These are phyloP conservation scores for Exophiala xenobiotica DNA, from an alignment of 2,329 filamentous ascomycete species.

Conservation along the genomic window DNA sequence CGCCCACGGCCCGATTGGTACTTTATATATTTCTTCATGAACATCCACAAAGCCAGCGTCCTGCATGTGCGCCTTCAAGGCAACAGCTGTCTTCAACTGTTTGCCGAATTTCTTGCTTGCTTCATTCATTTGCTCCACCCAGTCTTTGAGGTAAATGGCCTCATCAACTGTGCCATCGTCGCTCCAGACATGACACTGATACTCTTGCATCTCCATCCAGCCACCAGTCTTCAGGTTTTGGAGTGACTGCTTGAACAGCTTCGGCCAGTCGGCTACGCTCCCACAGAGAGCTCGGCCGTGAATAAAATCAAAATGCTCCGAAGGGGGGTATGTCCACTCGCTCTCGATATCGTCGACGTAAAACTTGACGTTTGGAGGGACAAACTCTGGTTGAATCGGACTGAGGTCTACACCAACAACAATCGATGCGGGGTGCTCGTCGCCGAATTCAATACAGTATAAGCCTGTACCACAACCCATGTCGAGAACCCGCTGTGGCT, in stretches of 20 bases:
- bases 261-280: conserved; percentile 30
- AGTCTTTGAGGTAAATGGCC: conserved; percentile 1
- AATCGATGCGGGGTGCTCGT: conserved; percentile 37
- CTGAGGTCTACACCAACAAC: conserved; percentile 41
- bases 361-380: conserved; percentile 57
- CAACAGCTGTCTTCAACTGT: conserved; percentile 22
- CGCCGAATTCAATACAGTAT: conserved; percentile 44
- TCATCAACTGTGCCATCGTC: conserved; percentile 30
- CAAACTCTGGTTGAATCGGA: conserved; percentile 40
- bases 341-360: conserved; percentile 59
- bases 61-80: conserved; percentile 33
- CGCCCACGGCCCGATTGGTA: conserved; percentile 35
- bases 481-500: conserved; percentile 37
- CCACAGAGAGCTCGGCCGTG: conserved; percentile 32
- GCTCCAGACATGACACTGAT: conserved; percentile 22
- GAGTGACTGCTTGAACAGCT: conserved; percentile 22
- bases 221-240: conserved; percentile 33
- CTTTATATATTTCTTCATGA: conserved; percentile 33
- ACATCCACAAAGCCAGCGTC: conserved; percentile 38
- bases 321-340: conserved; percentile 53
- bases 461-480: conserved; percentile 44
- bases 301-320: conserved; percentile 58
- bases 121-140: conserved; percentile 7
- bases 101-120: conserved; percentile 9
- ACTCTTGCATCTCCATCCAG: conserved; percentile 32